Percentiles rank a stretch among this genome's conserved stretches.
Evolutionary conservation across 192 early-diverging fungal species (phyloP).

Genomic region (Coemansia sp.): DNA sequence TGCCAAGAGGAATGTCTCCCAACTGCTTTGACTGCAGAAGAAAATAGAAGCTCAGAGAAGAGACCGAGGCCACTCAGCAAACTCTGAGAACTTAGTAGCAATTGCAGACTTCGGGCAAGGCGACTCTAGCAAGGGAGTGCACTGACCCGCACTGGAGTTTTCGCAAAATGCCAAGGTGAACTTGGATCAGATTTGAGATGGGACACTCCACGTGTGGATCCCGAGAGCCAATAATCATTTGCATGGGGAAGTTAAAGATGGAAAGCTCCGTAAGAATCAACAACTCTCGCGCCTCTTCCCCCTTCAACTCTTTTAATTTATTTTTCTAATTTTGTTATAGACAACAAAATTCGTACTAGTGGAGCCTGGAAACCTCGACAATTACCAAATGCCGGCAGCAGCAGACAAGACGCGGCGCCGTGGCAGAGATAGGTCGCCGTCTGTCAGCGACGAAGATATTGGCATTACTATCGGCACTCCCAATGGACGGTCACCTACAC

Average conservation of each 20-base stretch:
- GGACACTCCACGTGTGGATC: background rate
- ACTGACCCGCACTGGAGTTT: background rate
- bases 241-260: background rate
- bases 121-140: too few species aligned
- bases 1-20: background rate
- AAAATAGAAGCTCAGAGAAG: background rate
- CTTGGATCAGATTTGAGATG: background rate
- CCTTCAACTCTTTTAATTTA: background rate
- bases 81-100: background rate
- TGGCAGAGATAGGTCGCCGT: slow-evolving; percentile 22
- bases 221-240: background rate
- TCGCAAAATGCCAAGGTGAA: background rate
- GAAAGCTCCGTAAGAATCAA: background rate
- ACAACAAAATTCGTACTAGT: background rate
- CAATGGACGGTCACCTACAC: slow-evolving; percentile 25
- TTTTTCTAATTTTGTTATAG: background rate
- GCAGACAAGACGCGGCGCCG: slow-evolving; percentile 39
- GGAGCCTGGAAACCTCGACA: background rate
- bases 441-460: slow-evolving; percentile 25
- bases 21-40: background rate
- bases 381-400: slow-evolving; percentile 18
- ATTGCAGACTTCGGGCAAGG: background rate
- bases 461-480: slow-evolving; percentile 45
- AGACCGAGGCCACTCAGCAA: background rate
- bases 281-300: background rate